Percentiles rank a stretch among this genome's conserved stretches.
phyloP scores from a whole-genome alignment of 306 rosid species.

The Pachyrhizus erosus region DNA sequence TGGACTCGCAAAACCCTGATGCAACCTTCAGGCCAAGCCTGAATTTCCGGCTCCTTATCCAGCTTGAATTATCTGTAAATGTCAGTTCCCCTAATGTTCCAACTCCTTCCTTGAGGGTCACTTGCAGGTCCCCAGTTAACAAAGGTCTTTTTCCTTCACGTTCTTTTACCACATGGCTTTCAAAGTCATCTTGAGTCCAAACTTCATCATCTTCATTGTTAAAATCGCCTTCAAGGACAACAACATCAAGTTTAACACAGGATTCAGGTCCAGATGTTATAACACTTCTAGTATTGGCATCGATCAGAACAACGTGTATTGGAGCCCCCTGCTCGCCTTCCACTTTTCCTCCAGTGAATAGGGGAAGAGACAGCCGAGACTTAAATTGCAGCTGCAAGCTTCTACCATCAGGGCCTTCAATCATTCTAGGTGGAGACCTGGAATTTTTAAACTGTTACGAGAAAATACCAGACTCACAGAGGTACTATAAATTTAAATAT shows the following conservation, averaged over 20 bases:
- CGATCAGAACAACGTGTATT: conserved; percentile 85
- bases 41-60: conserved; percentile 99
- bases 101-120: conserved; percentile 95
- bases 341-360: conserved; percentile 98
- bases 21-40: conserved; percentile 93
- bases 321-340: conserved; percentile 99
- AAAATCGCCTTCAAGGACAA: conserved; percentile 99
- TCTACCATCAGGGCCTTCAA: conserved; percentile 93
- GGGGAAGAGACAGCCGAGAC: conserved; percentile 93
- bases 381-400: conserved; percentile 83
- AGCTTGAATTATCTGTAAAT: conserved; percentile 97
- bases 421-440: conserved; percentile 96
- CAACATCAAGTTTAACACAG: conserved; percentile 78
- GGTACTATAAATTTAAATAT: conserved; percentile 25
- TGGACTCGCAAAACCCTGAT: conserved; percentile 76
- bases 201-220: conserved; percentile 93
- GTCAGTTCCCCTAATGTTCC: conserved; percentile 94
- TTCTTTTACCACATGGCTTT: conserved; percentile 94
- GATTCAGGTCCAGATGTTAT: conserved; percentile 85
- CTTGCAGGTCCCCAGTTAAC: conserved; percentile 88
- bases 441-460: conserved; percentile 46
- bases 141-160: conserved; percentile 99
- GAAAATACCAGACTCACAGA: conserved; percentile 30
- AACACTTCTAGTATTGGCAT: conserved; percentile 61
- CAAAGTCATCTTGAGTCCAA: conserved; percentile 94